Evolutionary conservation across 2,329 filamentous ascomycete genomes (phyloP).

Genomic region (Intubia oerlemansii): DNA sequence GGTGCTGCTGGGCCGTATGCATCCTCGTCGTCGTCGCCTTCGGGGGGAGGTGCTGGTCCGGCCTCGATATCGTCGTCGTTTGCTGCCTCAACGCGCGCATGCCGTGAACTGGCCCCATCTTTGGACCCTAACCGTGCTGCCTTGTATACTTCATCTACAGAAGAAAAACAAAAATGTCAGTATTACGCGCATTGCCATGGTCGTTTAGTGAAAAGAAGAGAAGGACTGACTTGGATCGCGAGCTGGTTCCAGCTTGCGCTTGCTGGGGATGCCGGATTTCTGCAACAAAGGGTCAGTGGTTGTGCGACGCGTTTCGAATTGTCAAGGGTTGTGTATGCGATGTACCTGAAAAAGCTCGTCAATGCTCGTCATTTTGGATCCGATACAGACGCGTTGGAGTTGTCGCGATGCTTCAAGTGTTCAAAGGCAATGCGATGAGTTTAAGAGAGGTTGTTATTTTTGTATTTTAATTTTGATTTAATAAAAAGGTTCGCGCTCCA

Average conservation of each 20-base stretch:
- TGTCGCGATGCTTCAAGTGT: too few species aligned
- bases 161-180: not conserved
- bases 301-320: too few species aligned
- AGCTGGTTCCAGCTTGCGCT: conserved; percentile 40
- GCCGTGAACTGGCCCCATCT: conserved; percentile 18
- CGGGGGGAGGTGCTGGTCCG: conserved; percentile 25
- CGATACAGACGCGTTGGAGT: too few species aligned
- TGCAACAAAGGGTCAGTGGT: conserved; percentile 6
- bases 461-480: too few species aligned
- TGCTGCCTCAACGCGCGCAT: conserved; percentile 23
- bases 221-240: conserved; percentile 37
- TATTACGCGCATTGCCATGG: too few species aligned
- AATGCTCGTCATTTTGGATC: conserved; percentile 27
- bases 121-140: conserved; percentile 26
- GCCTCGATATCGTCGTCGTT: conserved; percentile 24
- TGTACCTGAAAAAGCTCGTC: conserved; percentile 36
- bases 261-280: conserved; percentile 27
- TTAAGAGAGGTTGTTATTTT: too few species aligned
- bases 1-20: conserved; percentile 22
- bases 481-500: too few species aligned
- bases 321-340: too few species aligned
- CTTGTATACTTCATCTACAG: conserved; percentile 40
- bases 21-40: conserved; percentile 27
- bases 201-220: too few species aligned
- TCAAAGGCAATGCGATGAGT: too few species aligned